Base-by-base conservation (phyloP, 306 rosid genomes). In the Rosa multiflora region DNA sequence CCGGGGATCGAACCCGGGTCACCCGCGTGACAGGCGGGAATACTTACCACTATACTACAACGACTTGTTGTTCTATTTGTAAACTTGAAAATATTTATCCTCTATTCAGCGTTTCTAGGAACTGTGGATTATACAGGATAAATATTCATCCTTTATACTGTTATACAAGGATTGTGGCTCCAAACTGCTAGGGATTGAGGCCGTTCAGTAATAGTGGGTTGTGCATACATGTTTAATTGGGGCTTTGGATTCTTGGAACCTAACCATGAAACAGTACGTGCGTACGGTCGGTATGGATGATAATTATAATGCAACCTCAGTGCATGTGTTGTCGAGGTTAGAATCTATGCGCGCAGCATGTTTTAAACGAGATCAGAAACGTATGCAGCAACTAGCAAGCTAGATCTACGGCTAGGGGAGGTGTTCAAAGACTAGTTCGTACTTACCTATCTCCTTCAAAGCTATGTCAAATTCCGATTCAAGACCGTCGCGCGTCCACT, bases 41-140 rank as follows among this genome's bases (percentile, higher is more conserved):
- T 55, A 55, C 61, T 61, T 61, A 62, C 68, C 68, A 62, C 68
- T 62, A 62, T 62, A 62, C 43, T 62, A 62, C 68, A 29, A 62
- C 68, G 20, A 62, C 68, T 12, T 4, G 4, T 5, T 29, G 10
- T 5, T 4, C 1, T 0, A 3, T 26, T 0, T 0, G 14, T 5
- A 4, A 23, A 2, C 39, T 59, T 10, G 0, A n/a, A 15, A 1
- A 5, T 51, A 51, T 51, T 47, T 5, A 6, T 44, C 12, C 6
- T 29, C 32, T 29, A 29, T 29, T 6, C 11, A 47, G 52, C 2
- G 9, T 47, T 17, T 32, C 32, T 29, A 29, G 32, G 32, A 29
- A 29, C 32, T 29, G 32, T 29, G 32, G 32, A 29, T 29, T 29
- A 29, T 29, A 29, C 32, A 29, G 32, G 32, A 1, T 26, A 26